phyloP scores from a whole-genome alignment of 768 basidiomycete genomes.

The Boletus barrowsii region DNA sequence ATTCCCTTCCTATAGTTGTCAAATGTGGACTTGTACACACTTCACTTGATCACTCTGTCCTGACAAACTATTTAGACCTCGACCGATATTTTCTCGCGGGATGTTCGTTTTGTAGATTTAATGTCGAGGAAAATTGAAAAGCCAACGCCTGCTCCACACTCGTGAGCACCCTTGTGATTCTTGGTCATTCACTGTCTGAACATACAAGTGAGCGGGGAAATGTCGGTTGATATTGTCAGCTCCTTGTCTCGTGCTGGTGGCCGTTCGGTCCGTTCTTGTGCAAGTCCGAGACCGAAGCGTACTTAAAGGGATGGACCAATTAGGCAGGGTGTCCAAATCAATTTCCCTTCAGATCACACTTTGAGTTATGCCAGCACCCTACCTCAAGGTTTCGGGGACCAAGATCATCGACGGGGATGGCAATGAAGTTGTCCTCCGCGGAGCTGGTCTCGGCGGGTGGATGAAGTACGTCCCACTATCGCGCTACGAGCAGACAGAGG shows the following conservation, averaged over 20 bases:
- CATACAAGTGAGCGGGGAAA: slow-evolving; percentile 12
- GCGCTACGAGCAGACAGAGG: slow-evolving; percentile 3
- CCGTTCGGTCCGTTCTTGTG: background rate
- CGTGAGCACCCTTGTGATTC: slow-evolving; percentile 1
- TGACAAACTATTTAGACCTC: slow-evolving; percentile 19
- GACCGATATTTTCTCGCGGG: slow-evolving; percentile 7
- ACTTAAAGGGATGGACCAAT: background rate
- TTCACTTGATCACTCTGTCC: slow-evolving; percentile 10
- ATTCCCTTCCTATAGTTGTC: slow-evolving; percentile 29
- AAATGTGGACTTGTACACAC: slow-evolving; percentile 24
- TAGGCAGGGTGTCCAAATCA: background rate
- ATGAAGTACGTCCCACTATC: slow-evolving; percentile 61
- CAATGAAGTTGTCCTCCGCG: slow-evolving; percentile 58
- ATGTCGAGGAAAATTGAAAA: slow-evolving; percentile 2
- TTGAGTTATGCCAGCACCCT: slow-evolving; percentile 32
- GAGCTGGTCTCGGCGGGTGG: slow-evolving; percentile 82
- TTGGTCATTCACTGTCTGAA: background rate
- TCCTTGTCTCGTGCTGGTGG: background rate
- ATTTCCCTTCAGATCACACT: background rate
- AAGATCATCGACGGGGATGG: slow-evolving; percentile 57
- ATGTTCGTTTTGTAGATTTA: slow-evolving; percentile 23
- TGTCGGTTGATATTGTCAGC: slow-evolving; percentile 8
- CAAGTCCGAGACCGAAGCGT: background rate
- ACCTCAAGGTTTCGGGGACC: slow-evolving; percentile 55
- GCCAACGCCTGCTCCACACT: background rate